These are phyloP conservation scores for Neofusicoccum laricinum DNA, from an alignment of 2,329 filamentous ascomycete genomes.

Conservation along the genomic window DNA sequence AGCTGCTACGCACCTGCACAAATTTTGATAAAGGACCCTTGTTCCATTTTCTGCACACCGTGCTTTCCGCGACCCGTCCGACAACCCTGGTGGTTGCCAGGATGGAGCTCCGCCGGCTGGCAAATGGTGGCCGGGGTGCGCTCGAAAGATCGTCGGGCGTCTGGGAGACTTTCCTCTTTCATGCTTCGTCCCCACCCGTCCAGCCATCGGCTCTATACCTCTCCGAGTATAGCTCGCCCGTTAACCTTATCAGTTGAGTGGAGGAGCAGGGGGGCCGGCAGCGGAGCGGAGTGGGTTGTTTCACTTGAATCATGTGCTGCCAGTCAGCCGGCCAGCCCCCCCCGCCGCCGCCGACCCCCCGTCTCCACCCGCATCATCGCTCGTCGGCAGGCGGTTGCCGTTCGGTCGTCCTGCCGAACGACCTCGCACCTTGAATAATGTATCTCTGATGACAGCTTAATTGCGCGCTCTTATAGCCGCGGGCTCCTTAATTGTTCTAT, in stretches of 20 bases:
- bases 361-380: not conserved
- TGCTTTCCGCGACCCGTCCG: conserved; percentile 1
- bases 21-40: not conserved
- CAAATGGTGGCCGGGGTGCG: not conserved
- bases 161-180: conserved; percentile 5
- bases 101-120: not conserved
- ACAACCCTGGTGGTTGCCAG: not conserved
- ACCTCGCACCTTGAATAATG: not conserved
- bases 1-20: not conserved
- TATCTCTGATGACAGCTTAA: not conserved
- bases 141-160: not conserved
- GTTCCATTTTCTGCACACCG: not conserved
- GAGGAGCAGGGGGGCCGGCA: conserved; percentile 4
- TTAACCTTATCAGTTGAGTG: conserved; percentile 10
- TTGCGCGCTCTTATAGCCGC: not conserved
- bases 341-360: not conserved
- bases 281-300: conserved; percentile 6
- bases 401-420: not conserved
- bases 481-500: not conserved
- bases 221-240: not conserved
- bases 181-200: not conserved
- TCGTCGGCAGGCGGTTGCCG: not conserved
- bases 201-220: not conserved
- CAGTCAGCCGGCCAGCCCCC: not conserved
- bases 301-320: conserved; percentile 7